These are phyloP conservation scores for Clohesyomyces aquaticus DNA, from an alignment of 495 filamentous ascomycete genomes.

Conservation along the genomic window DNA sequence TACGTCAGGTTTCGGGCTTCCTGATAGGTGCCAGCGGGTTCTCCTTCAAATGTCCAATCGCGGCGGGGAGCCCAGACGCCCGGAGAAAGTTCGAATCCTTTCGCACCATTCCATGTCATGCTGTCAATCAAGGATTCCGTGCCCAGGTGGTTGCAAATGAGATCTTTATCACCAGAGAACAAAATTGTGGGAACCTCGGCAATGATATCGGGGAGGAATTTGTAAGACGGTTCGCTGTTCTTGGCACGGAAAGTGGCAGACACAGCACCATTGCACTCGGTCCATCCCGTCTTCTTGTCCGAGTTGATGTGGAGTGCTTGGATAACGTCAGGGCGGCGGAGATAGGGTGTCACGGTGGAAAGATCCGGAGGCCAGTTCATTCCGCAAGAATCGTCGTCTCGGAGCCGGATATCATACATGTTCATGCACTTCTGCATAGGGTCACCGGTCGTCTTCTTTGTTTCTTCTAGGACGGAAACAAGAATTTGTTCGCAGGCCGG, in stretches of 20 bases:
- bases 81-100: slow-evolving; percentile 85
- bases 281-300: slow-evolving; percentile 83
- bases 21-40: slow-evolving; percentile 90
- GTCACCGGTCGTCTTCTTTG: slow-evolving; percentile 54
- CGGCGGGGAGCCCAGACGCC: slow-evolving; percentile 89
- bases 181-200: slow-evolving; percentile 75
- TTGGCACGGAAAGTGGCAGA: slow-evolving; percentile 65
- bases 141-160: slow-evolving; percentile 97
- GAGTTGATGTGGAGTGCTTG: slow-evolving; percentile 79
- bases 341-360: slow-evolving; percentile 73
- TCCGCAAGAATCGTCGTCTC: slow-evolving; percentile 76
- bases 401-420: slow-evolving; percentile 91
- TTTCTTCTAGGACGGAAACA: slow-evolving; percentile 63
- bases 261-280: slow-evolving; percentile 85
- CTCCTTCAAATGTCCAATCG: slow-evolving; percentile 93
- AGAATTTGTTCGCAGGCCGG: slow-evolving; percentile 73
- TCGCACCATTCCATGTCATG: slow-evolving; percentile 88
- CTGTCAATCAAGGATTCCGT: slow-evolving; percentile 90
- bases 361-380: slow-evolving; percentile 97
- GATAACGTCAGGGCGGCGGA: slow-evolving; percentile 78
- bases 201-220: slow-evolving; percentile 76
- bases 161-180: slow-evolving; percentile 90
- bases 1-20: slow-evolving; percentile 94
- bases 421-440: slow-evolving; percentile 69
- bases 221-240: slow-evolving; percentile 71